These are phyloP conservation scores for Hydnomerulius pinastri DNA, from an alignment of 768 basidiomycete species.

Conservation along the genomic window DNA sequence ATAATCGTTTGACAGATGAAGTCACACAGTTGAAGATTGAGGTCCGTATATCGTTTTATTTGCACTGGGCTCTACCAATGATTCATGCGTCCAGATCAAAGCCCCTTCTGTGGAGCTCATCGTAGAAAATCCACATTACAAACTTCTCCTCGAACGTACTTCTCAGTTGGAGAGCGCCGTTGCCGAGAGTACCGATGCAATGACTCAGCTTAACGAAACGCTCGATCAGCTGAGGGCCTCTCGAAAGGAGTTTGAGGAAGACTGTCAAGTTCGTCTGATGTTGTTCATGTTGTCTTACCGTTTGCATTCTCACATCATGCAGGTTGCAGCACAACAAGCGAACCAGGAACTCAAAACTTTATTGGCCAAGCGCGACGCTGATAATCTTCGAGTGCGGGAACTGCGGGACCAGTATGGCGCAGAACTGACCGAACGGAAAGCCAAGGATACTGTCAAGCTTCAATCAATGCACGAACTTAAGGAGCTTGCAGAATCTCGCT, in stretches of 20 bases:
- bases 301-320: slow-evolving; percentile 14
- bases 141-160: slow-evolving; percentile 54
- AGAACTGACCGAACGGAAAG: slow-evolving; percentile 69
- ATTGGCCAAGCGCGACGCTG: slow-evolving; percentile 64
- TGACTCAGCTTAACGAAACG: slow-evolving; percentile 45
- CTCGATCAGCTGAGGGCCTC: slow-evolving; percentile 39
- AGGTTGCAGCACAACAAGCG: slow-evolving; percentile 48
- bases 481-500: slow-evolving; percentile 61
- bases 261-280: slow-evolving; percentile 44
- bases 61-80: neutral
- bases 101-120: slow-evolving; percentile 47
- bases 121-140: slow-evolving; percentile 53
- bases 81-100: slow-evolving; percentile 35
- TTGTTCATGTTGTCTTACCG: too few species aligned
- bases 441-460: slow-evolving; percentile 59
- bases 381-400: slow-evolving; percentile 68
- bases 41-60: slow-evolving; percentile 32
- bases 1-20: slow-evolving; percentile 45
- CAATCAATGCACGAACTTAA: slow-evolving; percentile 66
- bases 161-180: slow-evolving; percentile 46
- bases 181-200: slow-evolving; percentile 41
- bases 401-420: slow-evolving; percentile 66
- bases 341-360: slow-evolving; percentile 65
- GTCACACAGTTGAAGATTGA: slow-evolving; percentile 46
- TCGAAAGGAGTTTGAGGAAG: slow-evolving; percentile 51